These are phyloP conservation scores for Geum urbanum DNA, from an alignment of 306 rosid genomes.

Conservation along the genomic window DNA sequence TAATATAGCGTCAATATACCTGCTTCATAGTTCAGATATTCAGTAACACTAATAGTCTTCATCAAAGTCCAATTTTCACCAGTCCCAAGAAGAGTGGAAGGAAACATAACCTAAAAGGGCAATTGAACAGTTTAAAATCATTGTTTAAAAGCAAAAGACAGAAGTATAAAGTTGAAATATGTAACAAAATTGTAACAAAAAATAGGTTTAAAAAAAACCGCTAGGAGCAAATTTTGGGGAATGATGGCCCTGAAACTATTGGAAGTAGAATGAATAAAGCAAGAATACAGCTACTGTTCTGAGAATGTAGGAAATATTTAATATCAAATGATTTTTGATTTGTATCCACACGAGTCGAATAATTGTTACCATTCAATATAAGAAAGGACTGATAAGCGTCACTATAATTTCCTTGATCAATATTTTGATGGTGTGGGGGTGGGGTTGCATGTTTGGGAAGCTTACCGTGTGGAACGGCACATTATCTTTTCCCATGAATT, in stretches of 20 bases:
- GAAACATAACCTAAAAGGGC: conserved; percentile 83
- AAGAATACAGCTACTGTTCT: not conserved
- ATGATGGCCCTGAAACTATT: not conserved
- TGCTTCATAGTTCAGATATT: conserved; percentile 90
- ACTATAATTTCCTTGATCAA: not conserved
- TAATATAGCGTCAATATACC: conserved; percentile 34
- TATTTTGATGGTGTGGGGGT: not conserved
- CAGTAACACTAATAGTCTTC: conserved; percentile 98
- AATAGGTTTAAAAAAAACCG: not conserved
- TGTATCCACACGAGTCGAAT: not conserved
- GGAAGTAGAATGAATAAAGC: not conserved
- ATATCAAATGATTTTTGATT: not conserved
- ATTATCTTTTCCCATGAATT: conserved; percentile 98
- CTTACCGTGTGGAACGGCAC: conserved; percentile 98
- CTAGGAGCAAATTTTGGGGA: not conserved
- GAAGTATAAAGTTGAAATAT: not conserved
- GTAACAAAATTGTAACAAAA: not conserved
- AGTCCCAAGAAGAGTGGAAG: conserved; percentile 88
- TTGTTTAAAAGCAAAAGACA: not conserved
- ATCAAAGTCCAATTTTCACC: conserved; percentile 88
- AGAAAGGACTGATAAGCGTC: not conserved
- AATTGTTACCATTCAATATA: too few species aligned
- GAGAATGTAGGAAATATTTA: not conserved
- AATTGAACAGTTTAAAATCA: not conserved
- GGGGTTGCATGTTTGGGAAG: not conserved